Evolutionary conservation across 2,329 filamentous ascomycete genomes (phyloP).

Genomic region (Trichoderma sp.): DNA sequence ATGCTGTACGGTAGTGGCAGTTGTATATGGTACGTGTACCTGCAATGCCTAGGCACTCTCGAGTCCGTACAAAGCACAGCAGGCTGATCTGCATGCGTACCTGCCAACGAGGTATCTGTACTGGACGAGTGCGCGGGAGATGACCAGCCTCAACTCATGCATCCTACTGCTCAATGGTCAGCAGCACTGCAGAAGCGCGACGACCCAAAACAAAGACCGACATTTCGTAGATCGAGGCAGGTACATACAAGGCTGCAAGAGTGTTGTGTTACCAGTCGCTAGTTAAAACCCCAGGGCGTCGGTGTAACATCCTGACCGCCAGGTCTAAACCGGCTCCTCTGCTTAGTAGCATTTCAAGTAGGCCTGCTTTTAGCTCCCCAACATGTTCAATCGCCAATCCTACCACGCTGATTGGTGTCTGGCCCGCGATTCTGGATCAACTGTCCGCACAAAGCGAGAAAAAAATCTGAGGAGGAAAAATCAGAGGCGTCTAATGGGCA

Average conservation of each 20-base stretch:
- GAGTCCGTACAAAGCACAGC: not conserved
- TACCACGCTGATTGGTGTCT: conserved; percentile 10
- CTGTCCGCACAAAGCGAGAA: not conserved
- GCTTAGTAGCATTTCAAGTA: not conserved
- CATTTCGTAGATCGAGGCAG: conserved; percentile 11
- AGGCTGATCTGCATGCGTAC: not conserved
- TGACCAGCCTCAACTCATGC: not conserved
- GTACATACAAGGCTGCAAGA: conserved; percentile 14
- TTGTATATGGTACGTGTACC: too few species aligned
- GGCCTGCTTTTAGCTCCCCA: not conserved
- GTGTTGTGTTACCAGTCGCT: conserved; percentile 3
- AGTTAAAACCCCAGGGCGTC: conserved; percentile 17
- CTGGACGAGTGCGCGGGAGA: not conserved
- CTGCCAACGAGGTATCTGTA: not conserved
- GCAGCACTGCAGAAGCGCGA: not conserved
- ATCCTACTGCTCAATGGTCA: not conserved
- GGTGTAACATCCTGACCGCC: conserved; percentile 16
- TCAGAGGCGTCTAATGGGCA: not conserved
- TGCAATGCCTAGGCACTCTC: not conserved
- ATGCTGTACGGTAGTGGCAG: not conserved
- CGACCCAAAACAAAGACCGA: conserved; percentile 15
- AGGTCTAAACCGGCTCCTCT: not conserved
- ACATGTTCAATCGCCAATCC: conserved; percentile 14
- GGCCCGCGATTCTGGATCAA: conserved; percentile 8
- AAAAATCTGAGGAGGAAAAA: not conserved